Evolutionary conservation across 441 rosid species (phyloP).

Genomic region (Pelargonium citronellum): DNA sequence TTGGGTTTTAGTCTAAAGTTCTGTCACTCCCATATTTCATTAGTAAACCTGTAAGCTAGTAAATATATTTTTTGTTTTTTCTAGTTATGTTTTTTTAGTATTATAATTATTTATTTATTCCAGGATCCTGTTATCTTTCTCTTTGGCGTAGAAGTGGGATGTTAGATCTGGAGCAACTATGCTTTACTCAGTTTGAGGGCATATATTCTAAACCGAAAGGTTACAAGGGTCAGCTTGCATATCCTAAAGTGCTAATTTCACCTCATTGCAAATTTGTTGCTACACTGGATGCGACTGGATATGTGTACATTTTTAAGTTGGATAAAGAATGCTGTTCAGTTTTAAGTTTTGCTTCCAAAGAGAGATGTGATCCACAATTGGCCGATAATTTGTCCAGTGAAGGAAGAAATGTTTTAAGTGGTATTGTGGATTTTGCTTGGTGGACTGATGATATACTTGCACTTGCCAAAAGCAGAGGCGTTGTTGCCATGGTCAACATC

Average conservation of each 20-base stretch:
- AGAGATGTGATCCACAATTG: conserved; percentile 28
- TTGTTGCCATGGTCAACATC: conserved; percentile 51
- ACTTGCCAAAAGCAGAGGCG: conserved; percentile 52
- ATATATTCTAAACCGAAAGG: conserved; percentile 40
- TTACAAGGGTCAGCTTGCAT: conserved; percentile 37
- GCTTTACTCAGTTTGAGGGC: conserved; percentile 62
- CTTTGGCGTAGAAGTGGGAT: conserved; percentile 54
- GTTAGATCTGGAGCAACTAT: conserved; percentile 49
- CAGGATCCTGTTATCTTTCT: conserved; percentile 66
- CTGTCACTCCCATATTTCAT: conserved; percentile 3
- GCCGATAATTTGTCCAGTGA: conserved; percentile 25
- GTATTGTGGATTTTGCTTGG: conserved; percentile 76
- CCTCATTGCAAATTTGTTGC: conserved; percentile 60
- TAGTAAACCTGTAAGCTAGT: not conserved
- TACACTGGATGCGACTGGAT: conserved; percentile 62
- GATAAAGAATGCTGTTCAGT: conserved; percentile 41
- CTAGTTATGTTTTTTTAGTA: conserved; percentile 13
- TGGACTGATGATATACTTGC: conserved; percentile 77
- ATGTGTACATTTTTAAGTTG: conserved; percentile 55
- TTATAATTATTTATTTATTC: conserved; percentile 16
- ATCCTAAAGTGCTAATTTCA: conserved; percentile 75
- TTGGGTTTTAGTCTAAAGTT: not conserved
- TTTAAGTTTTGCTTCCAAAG: conserved; percentile 34
- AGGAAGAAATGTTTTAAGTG: conserved; percentile 36
- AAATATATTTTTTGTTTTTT: not conserved